Percentiles rank a stretch among this genome's conserved stretches.
Evolutionary conservation across 192 early-diverging fungal species (phyloP).

Genomic region (Coemansia sp.): DNA sequence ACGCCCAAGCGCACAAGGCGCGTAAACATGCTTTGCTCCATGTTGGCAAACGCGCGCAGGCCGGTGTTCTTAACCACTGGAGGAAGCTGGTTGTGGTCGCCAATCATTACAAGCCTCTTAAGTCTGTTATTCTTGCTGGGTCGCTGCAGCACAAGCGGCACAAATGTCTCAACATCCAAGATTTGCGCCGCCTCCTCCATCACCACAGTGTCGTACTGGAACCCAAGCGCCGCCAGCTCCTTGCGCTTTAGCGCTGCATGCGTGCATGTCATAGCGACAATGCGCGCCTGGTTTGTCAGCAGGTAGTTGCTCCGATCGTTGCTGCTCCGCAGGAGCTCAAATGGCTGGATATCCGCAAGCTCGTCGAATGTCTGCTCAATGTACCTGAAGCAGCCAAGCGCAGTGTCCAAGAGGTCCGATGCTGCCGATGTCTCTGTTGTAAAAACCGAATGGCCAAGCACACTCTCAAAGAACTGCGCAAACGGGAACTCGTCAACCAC

Average conservation of each 20-base stretch:
- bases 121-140: slow-evolving; percentile 54
- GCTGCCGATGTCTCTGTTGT: slow-evolving; percentile 32
- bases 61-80: slow-evolving; percentile 91
- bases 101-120: slow-evolving; percentile 91
- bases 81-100: slow-evolving; percentile 96
- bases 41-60: slow-evolving; percentile 80
- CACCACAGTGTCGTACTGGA: slow-evolving; percentile 93
- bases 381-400: slow-evolving; percentile 79
- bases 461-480: slow-evolving; percentile 68
- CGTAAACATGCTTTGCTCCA: slow-evolving; percentile 95
- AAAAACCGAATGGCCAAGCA: slow-evolving; percentile 64
- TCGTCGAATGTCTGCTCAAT: slow-evolving; percentile 81
- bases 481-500: slow-evolving; percentile 76
- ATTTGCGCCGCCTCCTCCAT: slow-evolving; percentile 98
- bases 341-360: slow-evolving; percentile 87
- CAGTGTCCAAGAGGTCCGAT: slow-evolving; percentile 62
- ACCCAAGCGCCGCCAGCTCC: slow-evolving; percentile 84
- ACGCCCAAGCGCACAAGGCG: slow-evolving; percentile 91
- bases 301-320: slow-evolving; percentile 87
- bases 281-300: slow-evolving; percentile 91
- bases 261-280: slow-evolving; percentile 97
- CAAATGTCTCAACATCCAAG: slow-evolving; percentile 92
- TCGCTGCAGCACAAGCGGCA: slow-evolving; percentile 85
- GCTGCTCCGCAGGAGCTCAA: slow-evolving; percentile 83
- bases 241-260: slow-evolving; percentile 89